These are phyloP conservation scores for Ceratobasidium sp. DNA, from an alignment of 1,284 basidiomycete species.

Conservation along the genomic window DNA sequence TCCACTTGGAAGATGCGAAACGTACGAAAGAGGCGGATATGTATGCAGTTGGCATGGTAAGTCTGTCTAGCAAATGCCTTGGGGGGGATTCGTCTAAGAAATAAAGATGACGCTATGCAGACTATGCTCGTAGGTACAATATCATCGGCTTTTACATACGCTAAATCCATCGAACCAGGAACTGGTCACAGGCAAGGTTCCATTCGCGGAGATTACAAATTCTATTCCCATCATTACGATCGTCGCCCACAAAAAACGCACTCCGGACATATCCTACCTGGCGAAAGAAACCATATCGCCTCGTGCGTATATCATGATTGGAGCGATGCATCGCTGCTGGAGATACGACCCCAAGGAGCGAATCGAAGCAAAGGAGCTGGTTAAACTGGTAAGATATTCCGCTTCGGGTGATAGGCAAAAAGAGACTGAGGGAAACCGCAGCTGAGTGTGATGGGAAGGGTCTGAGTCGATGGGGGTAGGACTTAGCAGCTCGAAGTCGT, in stretches of 20 bases:
- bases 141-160: no score
- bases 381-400: no score
- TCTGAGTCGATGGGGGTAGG: no score
- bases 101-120: neutral
- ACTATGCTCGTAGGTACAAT: neutral
- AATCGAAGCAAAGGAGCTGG: neutral
- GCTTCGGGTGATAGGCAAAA: no score
- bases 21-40: neutral
- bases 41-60: slow-evolving; percentile 17
- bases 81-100: neutral
- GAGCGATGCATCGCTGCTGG: slow-evolving; percentile 8
- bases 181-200: neutral
- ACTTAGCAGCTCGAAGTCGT: no score
- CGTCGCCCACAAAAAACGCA: neutral
- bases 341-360: neutral
- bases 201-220: neutral
- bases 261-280: neutral
- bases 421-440: no score
- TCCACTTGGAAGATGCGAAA: neutral
- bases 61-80: neutral
- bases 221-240: neutral
- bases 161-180: no score
- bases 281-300: neutral
- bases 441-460: no score
- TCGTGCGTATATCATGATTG: neutral